Evolutionary conservation across 2,329 filamentous ascomycete species (phyloP), one percentile per base, ranked within the genome.

Genomic region (Hypoxylon sp.): DNA sequence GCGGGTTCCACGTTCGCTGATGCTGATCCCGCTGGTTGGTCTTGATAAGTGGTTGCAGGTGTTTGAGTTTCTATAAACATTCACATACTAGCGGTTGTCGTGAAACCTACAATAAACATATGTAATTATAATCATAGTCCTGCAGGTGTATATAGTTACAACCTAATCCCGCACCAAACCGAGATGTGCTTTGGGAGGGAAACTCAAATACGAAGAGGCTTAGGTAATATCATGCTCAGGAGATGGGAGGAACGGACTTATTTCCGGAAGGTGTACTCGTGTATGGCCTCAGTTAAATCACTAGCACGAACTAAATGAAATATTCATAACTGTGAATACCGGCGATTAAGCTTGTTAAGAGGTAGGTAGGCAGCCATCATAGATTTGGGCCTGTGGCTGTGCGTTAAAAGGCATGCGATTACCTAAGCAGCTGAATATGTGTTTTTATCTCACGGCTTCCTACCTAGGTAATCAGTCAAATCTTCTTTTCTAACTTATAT

Each of bases 1-100:
- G 75, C 81, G 6, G 84, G 82, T 0, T 80, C 80, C 2, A 77
- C 73, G 1, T 81, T 80, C 65, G 74, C 75, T 7, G 81, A 83
- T 71, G 80, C 78, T 1, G 78, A 82, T 63, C 78, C 80, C 9
- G 69, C 67, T 48, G 62, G 17, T 23, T 72, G 67, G 71, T 17
- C 25, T 13, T 43, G 9, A 19, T 17, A 17, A 25, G 25, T 48
- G 57, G 46, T 34, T 36, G n/a, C 38, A 2, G 51, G 21, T 3
- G 3, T 14, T 19, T 13, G 30, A 25, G 38, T 13, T 23, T 53
- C 25, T 43, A 7, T 52, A 43, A 13, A 19, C 36, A 34, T 65
- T 41, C 55, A 36, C 11, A 17, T 21, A n/a, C 9, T 2, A n/a
- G 14, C 14, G 3, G 38, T 21, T 43, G 38, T 11, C n/a, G 36